Conservation (phyloP, 1,284 basidiomycete species). For the Thelephora terrestris region DNA sequence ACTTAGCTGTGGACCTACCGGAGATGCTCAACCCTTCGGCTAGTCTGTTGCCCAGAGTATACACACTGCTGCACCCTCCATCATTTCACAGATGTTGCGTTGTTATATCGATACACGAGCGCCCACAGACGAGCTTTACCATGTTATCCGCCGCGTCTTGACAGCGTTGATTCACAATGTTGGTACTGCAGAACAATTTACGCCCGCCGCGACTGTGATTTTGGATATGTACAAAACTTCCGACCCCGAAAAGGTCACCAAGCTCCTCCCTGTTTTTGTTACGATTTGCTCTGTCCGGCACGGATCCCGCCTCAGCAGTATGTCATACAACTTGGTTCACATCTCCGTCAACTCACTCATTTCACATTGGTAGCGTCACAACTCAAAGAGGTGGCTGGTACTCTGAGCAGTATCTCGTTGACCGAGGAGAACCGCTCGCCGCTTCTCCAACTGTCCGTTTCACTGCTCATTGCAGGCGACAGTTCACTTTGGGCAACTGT, state of each 20-base stretch:
- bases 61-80: slow-evolving; percentile 62
- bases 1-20: neutral
- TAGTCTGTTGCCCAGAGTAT: slow-evolving; percentile 71
- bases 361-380: too few relatives aligned
- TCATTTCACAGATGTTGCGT: slow-evolving; percentile 47
- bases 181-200: slow-evolving; percentile 54
- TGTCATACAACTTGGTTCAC: slow-evolving; percentile 14
- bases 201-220: slow-evolving; percentile 46
- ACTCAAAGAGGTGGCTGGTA: too few relatives aligned
- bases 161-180: slow-evolving; percentile 79
- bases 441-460: slow-evolving; percentile 38
- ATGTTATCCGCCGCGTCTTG: slow-evolving; percentile 55
- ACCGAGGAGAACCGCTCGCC: slow-evolving; percentile 20
- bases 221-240: slow-evolving; percentile 14
- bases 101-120: slow-evolving; percentile 38
- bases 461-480: slow-evolving; percentile 49
- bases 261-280: slow-evolving; percentile 27
- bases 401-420: neutral
- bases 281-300: slow-evolving; percentile 50
- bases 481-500: slow-evolving; percentile 53
- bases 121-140: slow-evolving; percentile 34
- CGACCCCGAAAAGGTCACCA: slow-evolving; percentile 1
- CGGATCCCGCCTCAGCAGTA: slow-evolving; percentile 53
- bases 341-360: neutral
- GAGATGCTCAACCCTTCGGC: slow-evolving; percentile 13